A percentile compares a stretch with the other conserved stretches of the same genome.
These are phyloP conservation scores for Hordeum pubiflorum DNA, from an alignment of 202 grass and related monocot genomes.

Conservation along the genomic window DNA sequence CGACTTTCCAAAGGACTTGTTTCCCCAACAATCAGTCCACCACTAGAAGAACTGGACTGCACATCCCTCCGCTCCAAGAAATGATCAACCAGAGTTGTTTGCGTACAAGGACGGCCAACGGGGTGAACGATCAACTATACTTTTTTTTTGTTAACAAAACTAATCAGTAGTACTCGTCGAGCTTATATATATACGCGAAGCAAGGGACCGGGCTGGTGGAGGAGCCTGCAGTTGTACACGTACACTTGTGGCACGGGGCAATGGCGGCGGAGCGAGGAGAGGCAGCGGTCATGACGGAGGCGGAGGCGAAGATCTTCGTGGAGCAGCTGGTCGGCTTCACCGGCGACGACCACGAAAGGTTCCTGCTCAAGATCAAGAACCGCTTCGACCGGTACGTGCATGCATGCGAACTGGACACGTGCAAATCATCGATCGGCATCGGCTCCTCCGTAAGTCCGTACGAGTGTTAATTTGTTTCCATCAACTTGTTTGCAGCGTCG, in stretches of 20 bases:
- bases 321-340: conserved; percentile 14
- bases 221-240: background rate
- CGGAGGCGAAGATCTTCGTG: background rate
- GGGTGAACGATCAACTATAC: background rate
- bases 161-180: background rate
- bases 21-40: background rate
- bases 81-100: background rate
- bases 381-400: conserved; percentile 12
- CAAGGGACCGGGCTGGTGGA: background rate
- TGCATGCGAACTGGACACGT: background rate
- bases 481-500: conserved; percentile 10
- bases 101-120: background rate
- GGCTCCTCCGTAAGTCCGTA: no score
- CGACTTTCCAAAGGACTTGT: background rate
- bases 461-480: background rate
- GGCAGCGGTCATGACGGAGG: background rate
- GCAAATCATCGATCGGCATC: no score
- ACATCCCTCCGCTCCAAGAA: background rate
- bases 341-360: background rate
- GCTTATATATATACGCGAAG: background rate
- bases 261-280: background rate
- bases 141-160: background rate
- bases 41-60: background rate
- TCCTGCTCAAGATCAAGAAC: conserved; percentile 24
- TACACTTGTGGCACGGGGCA: background rate